Conservation (phyloP, 371 early-diverging fungal species). For the Mucor saturninus region DNA sequence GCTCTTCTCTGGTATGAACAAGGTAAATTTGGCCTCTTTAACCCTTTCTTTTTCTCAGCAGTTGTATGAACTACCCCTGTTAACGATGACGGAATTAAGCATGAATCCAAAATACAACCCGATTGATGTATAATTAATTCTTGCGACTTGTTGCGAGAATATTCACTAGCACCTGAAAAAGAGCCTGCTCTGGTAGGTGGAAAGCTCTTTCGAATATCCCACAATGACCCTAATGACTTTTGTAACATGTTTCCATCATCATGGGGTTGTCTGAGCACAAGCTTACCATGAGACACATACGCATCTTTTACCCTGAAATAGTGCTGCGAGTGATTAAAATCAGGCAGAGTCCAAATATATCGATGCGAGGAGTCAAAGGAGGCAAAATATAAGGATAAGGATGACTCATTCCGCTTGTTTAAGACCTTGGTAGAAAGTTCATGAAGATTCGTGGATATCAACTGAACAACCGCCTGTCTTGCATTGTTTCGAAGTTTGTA, state of each 20-base stretch:
- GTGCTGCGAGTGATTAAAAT: slow-evolving; percentile 26
- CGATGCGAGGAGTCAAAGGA: slow-evolving; percentile 31
- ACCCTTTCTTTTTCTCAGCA: slow-evolving; percentile 6
- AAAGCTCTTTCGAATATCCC: slow-evolving; percentile 40
- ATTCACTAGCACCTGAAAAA: slow-evolving; percentile 41
- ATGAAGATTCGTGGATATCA: slow-evolving; percentile 54
- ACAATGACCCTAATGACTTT: slow-evolving; percentile 27
- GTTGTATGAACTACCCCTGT: not conserved
- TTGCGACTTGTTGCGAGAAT: slow-evolving; percentile 13
- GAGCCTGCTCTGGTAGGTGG: slow-evolving; percentile 35
- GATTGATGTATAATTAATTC: slow-evolving; percentile 24
- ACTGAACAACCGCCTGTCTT: slow-evolving; percentile 27
- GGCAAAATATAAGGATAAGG: slow-evolving; percentile 32
- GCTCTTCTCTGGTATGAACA: slow-evolving; percentile 16
- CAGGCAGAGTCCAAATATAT: slow-evolving; percentile 43
- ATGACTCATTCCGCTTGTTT: slow-evolving; percentile 39
- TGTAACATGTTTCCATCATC: slow-evolving; percentile 3
- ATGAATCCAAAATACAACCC: slow-evolving; percentile 30
- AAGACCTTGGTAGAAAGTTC: slow-evolving; percentile 33
- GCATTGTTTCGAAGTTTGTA: slow-evolving; percentile 28
- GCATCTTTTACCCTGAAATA: slow-evolving; percentile 52
- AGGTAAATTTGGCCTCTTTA: slow-evolving; percentile 25
- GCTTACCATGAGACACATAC: slow-evolving; percentile 55
- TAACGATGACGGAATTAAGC: slow-evolving; percentile 18
- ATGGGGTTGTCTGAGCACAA: slow-evolving; percentile 34